These are phyloP conservation scores for Yarrowia yakushimensis DNA, from an alignment of 805 yeast genomes.

Conservation along the genomic window DNA sequence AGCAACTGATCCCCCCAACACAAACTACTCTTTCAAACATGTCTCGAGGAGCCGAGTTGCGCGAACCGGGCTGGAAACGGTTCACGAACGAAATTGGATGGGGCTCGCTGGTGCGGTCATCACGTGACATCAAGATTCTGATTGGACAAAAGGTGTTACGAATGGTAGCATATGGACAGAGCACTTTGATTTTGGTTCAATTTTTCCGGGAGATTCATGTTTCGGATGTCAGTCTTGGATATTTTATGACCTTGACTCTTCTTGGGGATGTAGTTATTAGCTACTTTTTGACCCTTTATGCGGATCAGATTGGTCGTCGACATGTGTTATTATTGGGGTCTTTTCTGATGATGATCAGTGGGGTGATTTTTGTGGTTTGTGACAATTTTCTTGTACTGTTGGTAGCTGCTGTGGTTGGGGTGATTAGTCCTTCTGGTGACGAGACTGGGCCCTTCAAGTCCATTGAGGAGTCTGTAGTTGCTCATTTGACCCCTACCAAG, in stretches of 20 bases:
- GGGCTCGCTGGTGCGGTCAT: not conserved
- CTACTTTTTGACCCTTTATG: slow-evolving; percentile 45
- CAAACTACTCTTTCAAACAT: not conserved
- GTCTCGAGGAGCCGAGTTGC: slow-evolving; percentile 10
- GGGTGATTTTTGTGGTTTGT: slow-evolving; percentile 40
- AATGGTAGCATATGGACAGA: slow-evolving; percentile 41
- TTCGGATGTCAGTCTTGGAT: slow-evolving; percentile 46
- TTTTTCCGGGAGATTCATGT: slow-evolving; percentile 46
- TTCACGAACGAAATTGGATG: slow-evolving; percentile 10
- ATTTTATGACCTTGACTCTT: slow-evolving; percentile 48
- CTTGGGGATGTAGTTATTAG: slow-evolving; percentile 53
- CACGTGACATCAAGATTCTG: slow-evolving; percentile 18
- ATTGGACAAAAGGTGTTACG: slow-evolving; percentile 28
- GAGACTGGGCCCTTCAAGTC: slow-evolving; percentile 60
- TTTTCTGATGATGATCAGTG: slow-evolving; percentile 45
- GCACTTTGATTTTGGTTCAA: slow-evolving; percentile 43
- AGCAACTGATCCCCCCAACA: no score
- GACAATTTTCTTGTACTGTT: slow-evolving; percentile 41
- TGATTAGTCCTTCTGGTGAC: slow-evolving; percentile 56
- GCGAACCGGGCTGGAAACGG: not conserved
- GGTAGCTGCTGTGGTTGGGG: slow-evolving; percentile 46
- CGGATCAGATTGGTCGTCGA: slow-evolving; percentile 49
- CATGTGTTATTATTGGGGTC: slow-evolving; percentile 43
- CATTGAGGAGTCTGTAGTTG: slow-evolving; percentile 52
- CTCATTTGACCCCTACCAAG: slow-evolving; percentile 44